Evolutionary conservation across 2,329 filamentous ascomycete genomes (phyloP).

Genomic region (Diaporthe ilicicola): DNA sequence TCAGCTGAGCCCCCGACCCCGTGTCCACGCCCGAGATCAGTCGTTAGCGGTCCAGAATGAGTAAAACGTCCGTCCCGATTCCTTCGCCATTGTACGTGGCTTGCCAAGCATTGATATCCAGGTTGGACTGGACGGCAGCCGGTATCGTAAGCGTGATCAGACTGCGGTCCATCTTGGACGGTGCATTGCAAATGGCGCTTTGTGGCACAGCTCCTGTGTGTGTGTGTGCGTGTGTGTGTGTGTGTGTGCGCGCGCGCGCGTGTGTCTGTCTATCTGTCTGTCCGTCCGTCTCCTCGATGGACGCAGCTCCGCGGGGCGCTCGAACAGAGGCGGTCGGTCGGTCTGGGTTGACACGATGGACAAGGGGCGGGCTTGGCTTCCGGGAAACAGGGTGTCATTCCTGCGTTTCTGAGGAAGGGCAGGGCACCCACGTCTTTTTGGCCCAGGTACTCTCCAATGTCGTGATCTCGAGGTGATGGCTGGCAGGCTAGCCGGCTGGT

Average conservation of each 20-base stretch:
- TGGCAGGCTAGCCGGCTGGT: not conserved
- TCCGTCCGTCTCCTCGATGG: not conserved
- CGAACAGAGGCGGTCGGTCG: not conserved
- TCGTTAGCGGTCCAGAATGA: slow-evolving; percentile 25
- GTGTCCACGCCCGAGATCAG: slow-evolving; percentile 18
- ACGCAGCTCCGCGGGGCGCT: not conserved
- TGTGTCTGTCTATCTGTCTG: not conserved
- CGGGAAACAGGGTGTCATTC: slow-evolving; percentile 17
- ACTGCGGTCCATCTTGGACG: slow-evolving; percentile 8
- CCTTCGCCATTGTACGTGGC: slow-evolving; percentile 12
- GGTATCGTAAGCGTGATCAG: slow-evolving; percentile 12
- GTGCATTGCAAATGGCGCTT: not conserved
- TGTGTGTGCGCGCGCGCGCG: too few species aligned
- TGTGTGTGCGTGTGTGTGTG: too few species aligned
- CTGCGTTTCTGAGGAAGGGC: not conserved
- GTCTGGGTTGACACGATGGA: not conserved
- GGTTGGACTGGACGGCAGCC: slow-evolving; percentile 14
- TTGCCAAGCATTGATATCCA: slow-evolving; percentile 18
- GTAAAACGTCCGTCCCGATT: slow-evolving; percentile 21
- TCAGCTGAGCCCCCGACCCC: slow-evolving; percentile 29
- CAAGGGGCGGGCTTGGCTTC: not conserved
- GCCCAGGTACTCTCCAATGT: not conserved
- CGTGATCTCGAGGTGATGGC: not conserved
- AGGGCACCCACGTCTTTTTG: not conserved
- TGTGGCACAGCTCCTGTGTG: not conserved